Conservation (phyloP, 371 early-diverging fungal species). For the Lichtheimia hyalospora region DNA sequence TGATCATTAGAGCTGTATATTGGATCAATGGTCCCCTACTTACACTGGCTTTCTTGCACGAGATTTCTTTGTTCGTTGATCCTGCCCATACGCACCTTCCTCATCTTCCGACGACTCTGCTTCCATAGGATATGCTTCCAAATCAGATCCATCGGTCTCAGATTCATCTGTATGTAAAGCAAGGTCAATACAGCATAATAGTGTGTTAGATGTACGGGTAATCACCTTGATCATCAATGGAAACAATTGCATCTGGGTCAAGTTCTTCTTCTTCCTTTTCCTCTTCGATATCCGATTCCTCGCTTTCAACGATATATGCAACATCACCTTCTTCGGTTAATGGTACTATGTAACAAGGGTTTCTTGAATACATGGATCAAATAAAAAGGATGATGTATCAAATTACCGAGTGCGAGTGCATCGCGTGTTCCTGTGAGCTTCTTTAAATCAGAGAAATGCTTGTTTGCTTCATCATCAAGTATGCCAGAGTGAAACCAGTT, state of each 20-base stretch:
- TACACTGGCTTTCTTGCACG: conserved; percentile 27
- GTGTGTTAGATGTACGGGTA: not conserved
- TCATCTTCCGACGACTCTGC: conserved; percentile 49
- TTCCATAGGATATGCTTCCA: conserved; percentile 51
- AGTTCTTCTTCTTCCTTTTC: conserved; percentile 28
- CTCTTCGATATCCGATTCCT: conserved; percentile 2
- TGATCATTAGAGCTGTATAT: not conserved
- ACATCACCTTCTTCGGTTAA: not conserved
- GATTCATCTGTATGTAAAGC: not conserved
- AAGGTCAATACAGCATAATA: not conserved
- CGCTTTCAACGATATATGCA: not conserved
- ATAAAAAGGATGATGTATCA: not conserved
- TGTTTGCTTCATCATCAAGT: conserved; percentile 18
- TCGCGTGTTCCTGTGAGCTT: conserved; percentile 18
- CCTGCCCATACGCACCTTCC: conserved; percentile 1
- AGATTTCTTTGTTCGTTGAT: conserved; percentile 10
- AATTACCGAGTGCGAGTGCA: conserved; percentile 10
- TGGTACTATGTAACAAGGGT: not conserved
- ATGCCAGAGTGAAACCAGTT: conserved; percentile 29
- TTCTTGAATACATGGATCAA: not conserved
- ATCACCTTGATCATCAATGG: conserved; percentile 14
- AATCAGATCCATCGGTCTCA: conserved; percentile 34
- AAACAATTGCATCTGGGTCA: conserved; percentile 37
- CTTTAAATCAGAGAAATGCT: conserved; percentile 16
- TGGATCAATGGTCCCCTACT: not conserved